Conservation (phyloP, 78 protist species). For the Goniomonas avonlea region DNA sequence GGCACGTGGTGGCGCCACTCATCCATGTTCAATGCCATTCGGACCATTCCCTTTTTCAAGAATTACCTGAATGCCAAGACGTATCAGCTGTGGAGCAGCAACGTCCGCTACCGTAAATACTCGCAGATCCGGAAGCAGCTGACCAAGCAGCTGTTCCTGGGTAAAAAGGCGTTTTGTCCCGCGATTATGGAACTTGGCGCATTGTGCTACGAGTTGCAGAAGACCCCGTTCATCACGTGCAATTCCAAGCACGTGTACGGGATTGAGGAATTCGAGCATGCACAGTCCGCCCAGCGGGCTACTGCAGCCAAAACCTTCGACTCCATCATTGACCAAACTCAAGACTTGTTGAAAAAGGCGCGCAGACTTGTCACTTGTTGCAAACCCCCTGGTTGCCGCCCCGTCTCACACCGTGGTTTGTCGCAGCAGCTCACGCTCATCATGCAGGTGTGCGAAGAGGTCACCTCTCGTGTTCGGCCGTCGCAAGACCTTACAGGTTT, state of each 20-base stretch:
- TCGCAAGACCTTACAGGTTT: slow-evolving; percentile 39
- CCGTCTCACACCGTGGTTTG: too few relatives aligned
- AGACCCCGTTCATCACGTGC: neutral
- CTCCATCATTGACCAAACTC: slow-evolving; percentile 6
- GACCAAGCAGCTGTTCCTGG: slow-evolving; percentile 15
- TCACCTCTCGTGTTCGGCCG: slow-evolving; percentile 21
- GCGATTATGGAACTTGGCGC: slow-evolving; percentile 19
- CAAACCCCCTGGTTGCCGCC: too few relatives aligned
- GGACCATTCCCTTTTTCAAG: slow-evolving; percentile 45
- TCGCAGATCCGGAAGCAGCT: slow-evolving; percentile 13
- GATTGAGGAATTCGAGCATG: neutral
- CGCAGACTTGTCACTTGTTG: too few relatives aligned
- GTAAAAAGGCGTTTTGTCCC: slow-evolving; percentile 21
- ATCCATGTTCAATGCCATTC: slow-evolving; percentile 44
- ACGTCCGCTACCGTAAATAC: slow-evolving; percentile 42
- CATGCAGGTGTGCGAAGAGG: slow-evolving; percentile 32
- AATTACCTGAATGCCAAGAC: slow-evolving; percentile 32
- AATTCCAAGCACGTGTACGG: neutral
- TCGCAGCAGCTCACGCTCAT: too few relatives aligned
- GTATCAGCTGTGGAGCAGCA: slow-evolving; percentile 34
- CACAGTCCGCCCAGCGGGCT: neutral
- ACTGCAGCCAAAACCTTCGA: neutral
- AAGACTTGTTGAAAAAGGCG: neutral
- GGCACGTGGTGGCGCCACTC: slow-evolving; percentile 37
- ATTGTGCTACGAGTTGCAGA: slow-evolving; percentile 8